Conservation (phyloP, 2,329 filamentous ascomycete genomes). For the Phialemoniopsis sp. region DNA sequence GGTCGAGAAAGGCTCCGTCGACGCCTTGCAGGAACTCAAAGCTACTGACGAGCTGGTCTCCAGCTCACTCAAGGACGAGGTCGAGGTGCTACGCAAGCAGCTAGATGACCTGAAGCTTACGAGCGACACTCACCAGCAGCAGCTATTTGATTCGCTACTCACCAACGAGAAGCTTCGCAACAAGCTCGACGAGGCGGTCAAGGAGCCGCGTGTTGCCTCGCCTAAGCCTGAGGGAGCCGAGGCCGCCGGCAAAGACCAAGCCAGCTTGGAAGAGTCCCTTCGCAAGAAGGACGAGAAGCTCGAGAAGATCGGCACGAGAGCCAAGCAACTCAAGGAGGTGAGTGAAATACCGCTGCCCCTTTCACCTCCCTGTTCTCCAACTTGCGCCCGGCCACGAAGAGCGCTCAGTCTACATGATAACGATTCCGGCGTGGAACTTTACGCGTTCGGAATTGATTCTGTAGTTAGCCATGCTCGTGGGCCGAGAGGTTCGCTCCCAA, state of each 20-base stretch:
- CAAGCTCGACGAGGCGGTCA: conserved; percentile 41
- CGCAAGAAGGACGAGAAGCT: conserved; percentile 47
- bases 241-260: conserved; percentile 17
- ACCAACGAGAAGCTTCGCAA: conserved; percentile 57
- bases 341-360: conserved; percentile 22
- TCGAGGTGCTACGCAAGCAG: conserved; percentile 50
- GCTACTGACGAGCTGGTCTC: conserved; percentile 55
- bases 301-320: conserved; percentile 51
- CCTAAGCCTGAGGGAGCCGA: conserved; percentile 17
- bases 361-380: not conserved
- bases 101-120: conserved; percentile 44
- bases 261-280: conserved; percentile 26
- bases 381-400: not conserved
- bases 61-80: conserved; percentile 53
- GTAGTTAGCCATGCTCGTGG: too few relatives aligned
- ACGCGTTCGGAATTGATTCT: too few relatives aligned
- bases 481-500: too few relatives aligned
- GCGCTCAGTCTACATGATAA: not conserved
- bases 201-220: conserved; percentile 31
- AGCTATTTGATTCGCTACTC: conserved; percentile 55
- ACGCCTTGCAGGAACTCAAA: conserved; percentile 55
- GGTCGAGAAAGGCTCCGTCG: conserved; percentile 47
- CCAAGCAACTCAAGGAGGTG: conserved; percentile 57
- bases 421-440: too few relatives aligned
- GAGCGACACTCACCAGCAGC: conserved; percentile 52